These are phyloP conservation scores for Colletotrichum shisoi DNA, from an alignment of 2,329 filamentous ascomycete genomes.

Conservation along the genomic window DNA sequence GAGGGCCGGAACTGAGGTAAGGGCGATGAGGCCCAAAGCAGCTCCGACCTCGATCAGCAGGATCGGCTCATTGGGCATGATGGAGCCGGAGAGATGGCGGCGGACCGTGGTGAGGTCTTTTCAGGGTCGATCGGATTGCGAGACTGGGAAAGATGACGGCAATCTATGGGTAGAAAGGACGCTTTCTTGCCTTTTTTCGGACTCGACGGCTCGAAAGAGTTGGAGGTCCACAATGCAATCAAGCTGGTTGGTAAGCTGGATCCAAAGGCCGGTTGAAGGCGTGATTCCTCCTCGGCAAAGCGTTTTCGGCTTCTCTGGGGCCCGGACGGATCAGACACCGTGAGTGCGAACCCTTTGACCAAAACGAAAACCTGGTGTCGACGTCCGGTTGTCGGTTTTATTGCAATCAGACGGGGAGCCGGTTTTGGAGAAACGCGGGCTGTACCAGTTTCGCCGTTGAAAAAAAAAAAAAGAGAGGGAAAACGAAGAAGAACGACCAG, in stretches of 20 bases:
- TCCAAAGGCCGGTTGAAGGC: background rate
- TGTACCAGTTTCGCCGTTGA: slow-evolving; percentile 18
- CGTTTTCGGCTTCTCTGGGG: slow-evolving; percentile 8
- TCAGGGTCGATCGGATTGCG: background rate
- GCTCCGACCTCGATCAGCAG: slow-evolving; percentile 40
- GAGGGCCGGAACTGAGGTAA: slow-evolving; percentile 52
- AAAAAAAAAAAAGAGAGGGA: background rate
- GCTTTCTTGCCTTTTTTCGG: background rate
- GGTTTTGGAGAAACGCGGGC: slow-evolving; percentile 16
- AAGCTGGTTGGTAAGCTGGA: slow-evolving; percentile 16
- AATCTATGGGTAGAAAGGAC: background rate
- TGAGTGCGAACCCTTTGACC: slow-evolving; percentile 5
- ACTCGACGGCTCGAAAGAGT: background rate
- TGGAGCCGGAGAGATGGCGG: slow-evolving; percentile 8
- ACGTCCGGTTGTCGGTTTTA: background rate
- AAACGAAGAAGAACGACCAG: background rate
- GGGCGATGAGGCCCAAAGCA: slow-evolving; percentile 48
- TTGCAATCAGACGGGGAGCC: slow-evolving; percentile 2
- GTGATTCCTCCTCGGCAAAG: slow-evolving; percentile 20
- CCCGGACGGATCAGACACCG: slow-evolving; percentile 3
- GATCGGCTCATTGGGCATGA: slow-evolving; percentile 35
- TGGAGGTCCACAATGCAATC: slow-evolving; percentile 3
- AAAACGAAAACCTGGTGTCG: slow-evolving; percentile 1
- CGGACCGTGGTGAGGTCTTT: background rate
- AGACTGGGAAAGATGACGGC: background rate